Evolutionary conservation across 148 eudicot genomes (phyloP).

Genomic region (Oxyria digyna): DNA sequence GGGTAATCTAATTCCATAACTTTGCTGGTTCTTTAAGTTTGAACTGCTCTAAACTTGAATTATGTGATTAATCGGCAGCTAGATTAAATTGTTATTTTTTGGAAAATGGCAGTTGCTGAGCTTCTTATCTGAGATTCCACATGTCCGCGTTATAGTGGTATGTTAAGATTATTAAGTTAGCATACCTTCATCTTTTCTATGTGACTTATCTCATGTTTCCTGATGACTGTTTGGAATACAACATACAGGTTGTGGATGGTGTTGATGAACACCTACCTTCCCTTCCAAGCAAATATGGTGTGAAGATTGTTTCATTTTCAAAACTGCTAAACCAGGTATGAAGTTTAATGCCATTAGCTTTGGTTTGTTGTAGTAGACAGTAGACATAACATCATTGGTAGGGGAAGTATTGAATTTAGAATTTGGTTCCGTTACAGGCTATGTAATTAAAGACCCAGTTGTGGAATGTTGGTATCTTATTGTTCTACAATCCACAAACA

Average conservation of each 20-base stretch:
- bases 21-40: constrained; percentile 1
- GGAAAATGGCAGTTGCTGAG: constrained; percentile 61
- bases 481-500: too few species aligned
- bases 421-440: too few species aligned
- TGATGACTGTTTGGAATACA: neutral
- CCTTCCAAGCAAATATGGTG: constrained; percentile 52
- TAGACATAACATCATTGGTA: neutral
- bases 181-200: neutral
- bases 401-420: neutral
- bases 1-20: neutral
- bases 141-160: constrained; percentile 83
- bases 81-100: constrained; percentile 6
- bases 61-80: neutral
- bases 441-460: too few species aligned
- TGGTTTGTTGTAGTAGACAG: neutral
- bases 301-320: constrained; percentile 61
- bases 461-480: too few species aligned
- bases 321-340: constrained; percentile 64
- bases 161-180: constrained; percentile 10
- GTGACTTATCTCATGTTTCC: neutral
- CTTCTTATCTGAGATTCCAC: constrained; percentile 76
- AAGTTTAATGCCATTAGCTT: neutral
- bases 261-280: constrained; percentile 84
- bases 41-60: neutral
- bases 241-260: constrained; percentile 74